Evolutionary conservation across 371 early-diverging fungal genomes (phyloP).

Genomic region (Mortierella sp.): DNA sequence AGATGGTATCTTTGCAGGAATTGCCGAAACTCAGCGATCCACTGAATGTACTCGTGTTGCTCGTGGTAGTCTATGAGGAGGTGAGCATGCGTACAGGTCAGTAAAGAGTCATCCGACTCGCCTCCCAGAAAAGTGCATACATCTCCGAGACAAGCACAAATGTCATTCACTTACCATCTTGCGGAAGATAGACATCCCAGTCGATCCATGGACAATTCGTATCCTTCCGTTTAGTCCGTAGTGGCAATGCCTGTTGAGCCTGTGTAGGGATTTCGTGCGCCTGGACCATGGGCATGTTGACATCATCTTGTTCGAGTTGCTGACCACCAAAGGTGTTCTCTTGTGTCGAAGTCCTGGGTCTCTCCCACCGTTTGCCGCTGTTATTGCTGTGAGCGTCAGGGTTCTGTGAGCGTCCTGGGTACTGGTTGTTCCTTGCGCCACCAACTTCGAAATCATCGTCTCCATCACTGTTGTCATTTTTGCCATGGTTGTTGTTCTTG

Average conservation of each 20-base stretch:
- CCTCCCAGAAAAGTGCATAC: not conserved
- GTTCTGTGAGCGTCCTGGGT: slow-evolving; percentile 46
- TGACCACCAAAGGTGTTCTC: not conserved
- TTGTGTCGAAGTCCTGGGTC: slow-evolving; percentile 38
- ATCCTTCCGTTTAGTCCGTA: slow-evolving; percentile 3
- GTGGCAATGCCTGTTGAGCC: slow-evolving; percentile 15
- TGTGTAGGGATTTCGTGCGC: slow-evolving; percentile 38
- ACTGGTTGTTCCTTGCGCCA: slow-evolving; percentile 41
- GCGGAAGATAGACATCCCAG: slow-evolving; percentile 48
- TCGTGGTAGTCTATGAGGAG: slow-evolving; percentile 29
- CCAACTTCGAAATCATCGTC: slow-evolving; percentile 9
- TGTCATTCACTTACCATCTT: slow-evolving; percentile 21
- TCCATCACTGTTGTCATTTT: not conserved
- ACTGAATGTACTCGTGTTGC: slow-evolving; percentile 30
- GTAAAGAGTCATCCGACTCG: not conserved
- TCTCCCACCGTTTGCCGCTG: slow-evolving; percentile 36
- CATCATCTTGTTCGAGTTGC: not conserved
- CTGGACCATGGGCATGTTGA: slow-evolving; percentile 46
- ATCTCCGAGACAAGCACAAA: not conserved
- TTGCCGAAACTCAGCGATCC: slow-evolving; percentile 40
- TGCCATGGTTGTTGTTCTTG: not conserved
- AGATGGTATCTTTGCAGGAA: slow-evolving; percentile 28
- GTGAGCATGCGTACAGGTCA: too few species aligned
- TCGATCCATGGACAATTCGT: slow-evolving; percentile 45
- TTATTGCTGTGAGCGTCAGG: slow-evolving; percentile 15